Evolutionary conservation across 2,329 filamentous ascomycete species (phyloP), one percentile per base, ranked within the genome.

Genomic region (Aspergillus proliferans): DNA sequence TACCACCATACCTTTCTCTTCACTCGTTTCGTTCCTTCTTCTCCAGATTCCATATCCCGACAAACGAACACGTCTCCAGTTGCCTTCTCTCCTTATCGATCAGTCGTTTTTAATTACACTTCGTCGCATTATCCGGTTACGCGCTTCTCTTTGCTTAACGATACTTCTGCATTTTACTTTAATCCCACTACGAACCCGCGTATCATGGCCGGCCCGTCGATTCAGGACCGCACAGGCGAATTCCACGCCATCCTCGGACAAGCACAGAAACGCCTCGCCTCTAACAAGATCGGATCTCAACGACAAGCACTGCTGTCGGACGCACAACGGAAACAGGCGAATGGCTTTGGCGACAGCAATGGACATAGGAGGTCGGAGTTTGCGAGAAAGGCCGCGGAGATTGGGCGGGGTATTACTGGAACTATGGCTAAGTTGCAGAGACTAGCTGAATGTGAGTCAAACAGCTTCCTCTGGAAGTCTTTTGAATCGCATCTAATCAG

Each of bases 361-460:
- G 72, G 68, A 47, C 67, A 68, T 38, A 64, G 66, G 56, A 81
- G 89, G 59, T 95, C 89, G 52, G 93, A 97, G 63, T 98, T 98
- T 72, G 93, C 93, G 61, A 83, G 90, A 60, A 86, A 86, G 66
- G 93, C 93, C 6, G 89, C 89, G 39, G 87, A 93, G 59, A 95
- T 98, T 63, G 93, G 92, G 47, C 81, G 89, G 59, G 90, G 90
- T 28, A 97, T 98, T 57, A 87, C 86, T 10, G 86, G 81, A 49
- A 97, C 93, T 6, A 96, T 95, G 84, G 90, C 84, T 48, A 98
- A 97, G 72, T 75, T 98, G 62, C 89, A 97, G 73, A 88, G 94
- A 69, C 75, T 98, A 56, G 92, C 91, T 52, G 88, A 95, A 69
- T 75, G 84, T 87, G 71, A 63, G 81, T 74, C 18, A 12, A 39